phyloP scores from a whole-genome alignment of 495 filamentous ascomycete genomes.

The Neurospora sp. region DNA sequence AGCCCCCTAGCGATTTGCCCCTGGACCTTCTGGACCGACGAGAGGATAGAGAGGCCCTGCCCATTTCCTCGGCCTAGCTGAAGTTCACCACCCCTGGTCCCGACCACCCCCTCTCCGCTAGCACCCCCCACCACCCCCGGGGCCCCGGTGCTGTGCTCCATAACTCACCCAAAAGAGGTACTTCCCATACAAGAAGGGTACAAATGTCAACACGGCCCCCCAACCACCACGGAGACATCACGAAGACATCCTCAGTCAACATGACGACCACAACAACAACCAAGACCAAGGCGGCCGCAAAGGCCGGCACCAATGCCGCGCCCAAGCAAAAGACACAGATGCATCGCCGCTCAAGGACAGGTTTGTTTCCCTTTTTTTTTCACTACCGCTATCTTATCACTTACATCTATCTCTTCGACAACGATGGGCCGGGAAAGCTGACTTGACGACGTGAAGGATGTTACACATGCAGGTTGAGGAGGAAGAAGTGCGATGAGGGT shows the following conservation, averaged over 20 bases:
- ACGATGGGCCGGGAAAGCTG: constrained; percentile 9
- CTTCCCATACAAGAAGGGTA: constrained; percentile 33
- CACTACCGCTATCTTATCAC: constrained; percentile 1
- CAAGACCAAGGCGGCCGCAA: constrained; percentile 44
- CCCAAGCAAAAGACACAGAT: constrained; percentile 63
- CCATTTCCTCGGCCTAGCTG: constrained; percentile 38
- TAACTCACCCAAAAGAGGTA: constrained; percentile 29
- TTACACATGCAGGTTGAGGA: constrained; percentile 88
- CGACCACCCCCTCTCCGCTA: constrained; percentile 18
- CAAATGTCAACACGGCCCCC: constrained; percentile 53
- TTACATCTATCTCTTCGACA: constrained; percentile 1
- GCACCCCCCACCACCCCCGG: constrained; percentile 22
- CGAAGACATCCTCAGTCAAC: constrained; percentile 44
- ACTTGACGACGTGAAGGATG: constrained; percentile 54
- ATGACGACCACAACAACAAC: constrained; percentile 27
- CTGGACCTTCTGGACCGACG: constrained; percentile 27
- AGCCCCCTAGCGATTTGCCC: constrained; percentile 14
- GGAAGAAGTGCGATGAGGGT: constrained; percentile 97
- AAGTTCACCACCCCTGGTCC: constrained; percentile 19
- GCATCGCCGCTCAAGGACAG: constrained; percentile 88
- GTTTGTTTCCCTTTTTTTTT: constrained; percentile 39
- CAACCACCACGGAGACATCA: constrained; percentile 39
- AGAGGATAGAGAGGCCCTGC: constrained; percentile 24
- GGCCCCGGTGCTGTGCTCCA: constrained; percentile 7
- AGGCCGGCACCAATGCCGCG: constrained; percentile 40